These are phyloP conservation scores for Macroventuria anomochaeta DNA, from an alignment of 2,329 filamentous ascomycete genomes.

Conservation along the genomic window DNA sequence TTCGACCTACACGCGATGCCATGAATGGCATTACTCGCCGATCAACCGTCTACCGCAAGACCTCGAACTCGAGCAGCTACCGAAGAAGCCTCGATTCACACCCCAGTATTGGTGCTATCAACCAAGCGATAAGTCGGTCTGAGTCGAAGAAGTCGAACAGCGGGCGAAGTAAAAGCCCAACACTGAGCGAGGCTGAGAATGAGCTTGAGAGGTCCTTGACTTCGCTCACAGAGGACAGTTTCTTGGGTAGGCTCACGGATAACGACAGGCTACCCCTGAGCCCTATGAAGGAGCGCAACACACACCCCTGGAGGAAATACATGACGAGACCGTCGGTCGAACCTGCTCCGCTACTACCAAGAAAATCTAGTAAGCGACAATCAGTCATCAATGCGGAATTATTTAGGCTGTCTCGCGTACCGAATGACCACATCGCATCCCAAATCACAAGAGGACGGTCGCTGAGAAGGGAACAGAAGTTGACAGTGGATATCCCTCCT, in stretches of 20 bases:
- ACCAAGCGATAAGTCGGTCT: conserved; percentile 31
- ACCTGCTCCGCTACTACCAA: conserved; percentile 47
- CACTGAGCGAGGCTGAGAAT: conserved; percentile 55
- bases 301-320: conserved; percentile 7
- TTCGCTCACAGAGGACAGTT: conserved; percentile 38
- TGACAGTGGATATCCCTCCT: conserved; percentile 36
- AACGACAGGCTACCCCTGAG: conserved; percentile 35
- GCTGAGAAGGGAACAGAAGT: conserved; percentile 21
- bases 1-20: conserved; percentile 21
- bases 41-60: conserved; percentile 28
- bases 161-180: conserved; percentile 47
- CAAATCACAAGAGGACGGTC: conserved; percentile 32
- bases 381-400: conserved; percentile 26
- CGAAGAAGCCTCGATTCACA: conserved; percentile 24
- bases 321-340: conserved; percentile 16
- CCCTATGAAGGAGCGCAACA: conserved; percentile 21
- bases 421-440: conserved; percentile 41
- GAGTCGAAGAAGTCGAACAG: conserved; percentile 25
- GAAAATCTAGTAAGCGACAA: conserved; percentile 52
- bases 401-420: conserved; percentile 33
- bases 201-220: conserved; percentile 46
- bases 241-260: conserved; percentile 51
- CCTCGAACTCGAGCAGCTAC: conserved; percentile 27
- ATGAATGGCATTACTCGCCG: conserved; percentile 20
- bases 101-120: conserved; percentile 30